Evolutionary conservation across 1,284 basidiomycete genomes (phyloP).

Genomic region (Fomitopsis schrenkii): DNA sequence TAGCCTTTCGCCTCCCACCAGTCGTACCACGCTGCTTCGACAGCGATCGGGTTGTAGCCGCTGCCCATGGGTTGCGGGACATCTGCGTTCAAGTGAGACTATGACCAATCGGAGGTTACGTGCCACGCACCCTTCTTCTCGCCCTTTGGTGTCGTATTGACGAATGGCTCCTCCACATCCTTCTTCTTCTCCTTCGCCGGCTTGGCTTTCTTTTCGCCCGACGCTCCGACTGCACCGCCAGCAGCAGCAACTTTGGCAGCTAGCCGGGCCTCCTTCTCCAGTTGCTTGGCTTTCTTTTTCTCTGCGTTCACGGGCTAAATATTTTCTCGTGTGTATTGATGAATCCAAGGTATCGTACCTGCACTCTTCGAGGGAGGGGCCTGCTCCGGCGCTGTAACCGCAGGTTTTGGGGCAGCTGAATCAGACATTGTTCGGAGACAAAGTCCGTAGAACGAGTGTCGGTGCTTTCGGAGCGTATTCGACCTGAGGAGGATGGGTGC

Average conservation of each 20-base stretch:
- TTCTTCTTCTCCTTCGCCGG: constrained; percentile 68
- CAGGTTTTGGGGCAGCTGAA: not conserved
- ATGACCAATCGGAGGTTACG: not conserved
- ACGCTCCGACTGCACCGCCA: constrained; percentile 37
- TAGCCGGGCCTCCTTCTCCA: constrained; percentile 76
- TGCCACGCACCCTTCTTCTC: constrained; percentile 77
- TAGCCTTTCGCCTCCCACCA: constrained; percentile 95
- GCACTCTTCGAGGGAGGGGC: constrained; percentile 7
- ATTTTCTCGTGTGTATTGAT: not conserved
- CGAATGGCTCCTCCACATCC: constrained; percentile 60
- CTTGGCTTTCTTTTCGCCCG: constrained; percentile 69
- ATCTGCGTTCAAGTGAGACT: constrained; percentile 38
- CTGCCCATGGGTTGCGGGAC: constrained; percentile 83
- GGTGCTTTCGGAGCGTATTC: not conserved
- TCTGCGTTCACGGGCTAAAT: not conserved
- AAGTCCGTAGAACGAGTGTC: not conserved
- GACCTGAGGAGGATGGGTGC: not conserved
- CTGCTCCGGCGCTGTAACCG: not conserved
- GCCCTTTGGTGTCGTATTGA: constrained; percentile 84
- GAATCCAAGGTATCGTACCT: not conserved
- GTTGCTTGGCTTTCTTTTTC: constrained; percentile 50
- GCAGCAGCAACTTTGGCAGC: constrained; percentile 62
- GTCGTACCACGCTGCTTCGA: constrained; percentile 97
- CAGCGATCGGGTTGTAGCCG: constrained; percentile 93
- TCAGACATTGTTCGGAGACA: constrained; percentile 4